Base-by-base conservation (phyloP, 2,329 filamentous ascomycete genomes). In the Colletotrichum truncatum region DNA sequence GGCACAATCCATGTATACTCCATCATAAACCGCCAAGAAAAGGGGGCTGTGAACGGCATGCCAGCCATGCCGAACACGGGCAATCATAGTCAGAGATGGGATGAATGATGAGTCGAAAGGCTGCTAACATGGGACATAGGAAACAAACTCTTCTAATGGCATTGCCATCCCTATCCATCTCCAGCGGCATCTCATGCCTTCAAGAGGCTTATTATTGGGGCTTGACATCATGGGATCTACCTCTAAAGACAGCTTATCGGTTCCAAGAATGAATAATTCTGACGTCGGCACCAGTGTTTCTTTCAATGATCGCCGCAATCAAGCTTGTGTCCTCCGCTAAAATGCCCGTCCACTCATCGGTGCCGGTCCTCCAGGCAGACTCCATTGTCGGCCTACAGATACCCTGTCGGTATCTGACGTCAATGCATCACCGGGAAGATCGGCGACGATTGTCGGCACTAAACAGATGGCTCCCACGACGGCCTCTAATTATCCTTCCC, bases 191-290 rank as follows among this genome's bases (percentile, higher is more conserved):
- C n/a, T n/a, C n/a, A n/a, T n/a, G n/a, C n/a, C n/a, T n/a, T n/a
- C 16, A 16, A 38, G 25, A 12, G 16, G 16, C 2, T n/a, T 16
- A 8, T 16, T 34, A 11, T 46, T 12, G 41, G 21, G 41, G 21
- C 28, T 48, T 48, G 30, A 30, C 54, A 57, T 57, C 54, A 57
- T 48, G 14, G 23, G 28, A 28, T 48, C 54, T 25, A 16, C 54
- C 54, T 14, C 54, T 14, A 26, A 28, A 14, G 30, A 10, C 41
- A 41, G 48, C 48, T 21, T 26, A 23, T 21, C 30, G 18, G 18
- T 4, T 4, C 32, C 54, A n/a, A 21, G 14, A 32, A 38, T n/a
- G 9, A 36, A 46, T 9, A 53, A 57, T n/a, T 38, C 41, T 57
- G 54, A 57, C 54, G 41, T 57, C 54, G 39, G 4, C 16, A 5